phyloP scores from a whole-genome alignment of 176 grass and related monocot species.

The Triticum monococcum region DNA sequence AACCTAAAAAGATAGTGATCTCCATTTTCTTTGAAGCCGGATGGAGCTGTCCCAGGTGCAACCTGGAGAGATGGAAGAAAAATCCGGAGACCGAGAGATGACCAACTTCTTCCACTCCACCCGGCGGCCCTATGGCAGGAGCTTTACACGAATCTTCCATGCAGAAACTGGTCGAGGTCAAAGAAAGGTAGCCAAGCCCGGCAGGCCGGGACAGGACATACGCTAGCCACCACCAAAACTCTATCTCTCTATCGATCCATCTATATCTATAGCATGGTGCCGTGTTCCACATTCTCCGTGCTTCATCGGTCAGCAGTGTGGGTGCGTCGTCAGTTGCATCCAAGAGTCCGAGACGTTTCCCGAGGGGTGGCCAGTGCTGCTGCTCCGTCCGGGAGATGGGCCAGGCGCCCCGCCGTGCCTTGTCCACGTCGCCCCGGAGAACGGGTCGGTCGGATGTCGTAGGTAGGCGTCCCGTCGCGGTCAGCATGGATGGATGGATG shows the following conservation, averaged over 20 bases:
- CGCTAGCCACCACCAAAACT: neutral
- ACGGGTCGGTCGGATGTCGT: neutral
- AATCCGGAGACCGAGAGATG: neutral
- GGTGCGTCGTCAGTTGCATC: neutral
- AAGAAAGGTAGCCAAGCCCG: neutral
- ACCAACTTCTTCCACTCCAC: slow-evolving; percentile 12
- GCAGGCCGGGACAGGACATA: neutral
- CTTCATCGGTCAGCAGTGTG: neutral
- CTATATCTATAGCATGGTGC: neutral
- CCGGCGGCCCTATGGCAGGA: neutral
- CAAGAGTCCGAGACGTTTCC: neutral
- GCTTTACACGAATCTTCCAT: slow-evolving; percentile 29
- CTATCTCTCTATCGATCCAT: no score
- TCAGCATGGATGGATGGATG: neutral
- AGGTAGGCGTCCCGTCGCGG: neutral
- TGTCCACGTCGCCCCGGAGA: neutral
- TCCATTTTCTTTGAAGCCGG: neutral
- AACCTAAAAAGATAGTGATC: neutral
- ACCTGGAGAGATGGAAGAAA: neutral
- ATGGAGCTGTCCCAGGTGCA: neutral
- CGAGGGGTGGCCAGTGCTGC: no score
- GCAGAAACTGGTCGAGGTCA: neutral
- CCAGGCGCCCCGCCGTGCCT: no score
- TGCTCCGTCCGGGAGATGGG: no score
- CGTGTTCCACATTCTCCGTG: neutral